Evolutionary conservation across 2,329 filamentous ascomycete species (phyloP).

Genomic region (Zasmidium citrigriseum): DNA sequence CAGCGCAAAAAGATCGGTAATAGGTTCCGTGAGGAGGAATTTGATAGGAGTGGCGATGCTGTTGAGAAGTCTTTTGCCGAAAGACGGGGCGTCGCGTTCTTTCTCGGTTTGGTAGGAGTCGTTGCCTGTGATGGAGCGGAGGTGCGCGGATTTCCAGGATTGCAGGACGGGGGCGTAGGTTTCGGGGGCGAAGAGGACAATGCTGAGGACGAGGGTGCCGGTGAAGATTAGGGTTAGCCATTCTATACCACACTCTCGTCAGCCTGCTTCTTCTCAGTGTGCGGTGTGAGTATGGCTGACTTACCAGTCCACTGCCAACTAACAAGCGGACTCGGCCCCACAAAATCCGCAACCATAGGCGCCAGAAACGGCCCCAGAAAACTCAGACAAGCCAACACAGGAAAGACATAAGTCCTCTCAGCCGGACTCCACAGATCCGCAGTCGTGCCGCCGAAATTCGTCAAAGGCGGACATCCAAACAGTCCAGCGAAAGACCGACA

Average conservation of each 20-base stretch:
- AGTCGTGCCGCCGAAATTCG: constrained; percentile 27
- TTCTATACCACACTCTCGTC: background rate
- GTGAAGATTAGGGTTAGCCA: constrained; percentile 39
- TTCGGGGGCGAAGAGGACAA: constrained; percentile 49
- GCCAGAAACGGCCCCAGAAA: constrained; percentile 21
- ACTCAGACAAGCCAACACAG: constrained; percentile 1
- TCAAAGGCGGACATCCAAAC: constrained; percentile 26
- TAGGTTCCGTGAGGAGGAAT: constrained; percentile 29
- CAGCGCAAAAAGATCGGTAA: constrained; percentile 48
- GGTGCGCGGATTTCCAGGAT: constrained; percentile 35
- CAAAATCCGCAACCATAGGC: constrained; percentile 25
- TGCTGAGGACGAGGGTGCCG: constrained; percentile 9
- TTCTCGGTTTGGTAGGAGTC: constrained; percentile 15
- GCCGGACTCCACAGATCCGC: constrained; percentile 24
- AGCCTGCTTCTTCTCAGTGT: too few species aligned
- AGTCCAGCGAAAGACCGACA: constrained; percentile 29
- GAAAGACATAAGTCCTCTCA: constrained; percentile 25
- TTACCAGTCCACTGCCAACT: constrained; percentile 49
- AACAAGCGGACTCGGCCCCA: constrained; percentile 37
- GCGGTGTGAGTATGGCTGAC: background rate
- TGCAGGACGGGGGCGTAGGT: constrained; percentile 47
- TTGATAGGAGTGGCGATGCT: constrained; percentile 17
- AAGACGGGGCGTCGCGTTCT: background rate
- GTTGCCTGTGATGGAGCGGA: constrained; percentile 30
- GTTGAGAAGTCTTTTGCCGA: constrained; percentile 16